These are phyloP conservation scores for Wickerhamomyces ciferrii DNA, from an alignment of 805 yeast species.

Conservation along the genomic window DNA sequence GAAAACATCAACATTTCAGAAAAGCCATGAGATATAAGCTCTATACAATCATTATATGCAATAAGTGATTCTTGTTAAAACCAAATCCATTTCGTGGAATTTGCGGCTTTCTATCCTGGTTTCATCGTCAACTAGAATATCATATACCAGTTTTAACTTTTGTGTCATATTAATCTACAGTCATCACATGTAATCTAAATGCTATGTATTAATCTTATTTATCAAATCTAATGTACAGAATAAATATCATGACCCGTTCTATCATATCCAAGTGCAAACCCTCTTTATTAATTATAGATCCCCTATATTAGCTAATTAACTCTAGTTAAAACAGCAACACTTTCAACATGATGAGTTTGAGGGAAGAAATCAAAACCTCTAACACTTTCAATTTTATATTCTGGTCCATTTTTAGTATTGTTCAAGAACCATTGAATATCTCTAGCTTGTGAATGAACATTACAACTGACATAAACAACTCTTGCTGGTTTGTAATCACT, in stretches of 20 bases:
- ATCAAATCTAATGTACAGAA: neutral
- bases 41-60: too few species aligned
- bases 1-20: too few species aligned
- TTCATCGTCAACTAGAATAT: too few species aligned
- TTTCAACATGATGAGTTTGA: slow-evolving; percentile 88
- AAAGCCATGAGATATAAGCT: too few species aligned
- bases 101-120: too few species aligned
- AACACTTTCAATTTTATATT: slow-evolving; percentile 72
- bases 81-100: too few species aligned
- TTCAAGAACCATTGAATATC: slow-evolving; percentile 81
- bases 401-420: slow-evolving; percentile 53
- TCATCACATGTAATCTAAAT: too few species aligned
- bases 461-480: slow-evolving; percentile 93
- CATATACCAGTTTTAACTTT: too few species aligned
- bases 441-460: slow-evolving; percentile 96
- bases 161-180: too few species aligned
- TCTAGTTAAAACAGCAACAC: slow-evolving; percentile 66
- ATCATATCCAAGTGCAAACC: too few species aligned
- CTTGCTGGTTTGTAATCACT: slow-evolving; percentile 78
- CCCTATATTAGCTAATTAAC: slow-evolving; percentile 2
- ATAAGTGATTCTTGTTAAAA: too few species aligned
- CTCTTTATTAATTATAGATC: too few species aligned
- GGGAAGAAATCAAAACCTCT: slow-evolving; percentile 97
- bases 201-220: neutral
- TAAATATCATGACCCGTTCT: neutral